Percentiles rank a stretch among this genome's conserved stretches.
phyloP scores from a whole-genome alignment of 1,284 basidiomycete genomes.

The Heterobasidion occidentale region DNA sequence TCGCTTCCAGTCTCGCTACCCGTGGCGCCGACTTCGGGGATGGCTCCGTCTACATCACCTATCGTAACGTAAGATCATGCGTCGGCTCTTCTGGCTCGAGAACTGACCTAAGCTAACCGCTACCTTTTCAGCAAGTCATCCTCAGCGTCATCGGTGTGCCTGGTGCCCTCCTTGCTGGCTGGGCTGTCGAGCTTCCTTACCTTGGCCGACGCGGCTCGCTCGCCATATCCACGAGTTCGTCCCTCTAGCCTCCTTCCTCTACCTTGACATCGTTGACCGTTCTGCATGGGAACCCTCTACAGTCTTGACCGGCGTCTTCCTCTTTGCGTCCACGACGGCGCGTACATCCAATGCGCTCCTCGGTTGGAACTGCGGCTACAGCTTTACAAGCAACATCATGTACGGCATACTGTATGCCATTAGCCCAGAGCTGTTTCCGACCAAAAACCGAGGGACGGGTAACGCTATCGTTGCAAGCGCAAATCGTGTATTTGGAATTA shows the following conservation, averaged over 20 bases:
- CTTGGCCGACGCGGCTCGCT: slow-evolving; percentile 60
- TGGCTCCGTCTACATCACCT: slow-evolving; percentile 54
- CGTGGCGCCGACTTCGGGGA: slow-evolving; percentile 60
- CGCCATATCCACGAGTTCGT: slow-evolving; percentile 45
- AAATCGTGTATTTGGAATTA: slow-evolving; percentile 57
- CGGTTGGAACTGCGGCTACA: slow-evolving; percentile 69
- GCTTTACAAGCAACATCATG: slow-evolving; percentile 61
- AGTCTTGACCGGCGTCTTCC: slow-evolving; percentile 61
- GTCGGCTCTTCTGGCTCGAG: not conserved
- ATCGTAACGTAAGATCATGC: slow-evolving; percentile 47
- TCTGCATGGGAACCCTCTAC: not conserved
- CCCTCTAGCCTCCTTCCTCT: not conserved
- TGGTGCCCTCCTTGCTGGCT: slow-evolving; percentile 55
- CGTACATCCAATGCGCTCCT: slow-evolving; percentile 53
- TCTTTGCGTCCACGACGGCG: slow-evolving; percentile 63
- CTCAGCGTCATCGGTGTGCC: slow-evolving; percentile 62
- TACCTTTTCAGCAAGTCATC: slow-evolving; percentile 45
- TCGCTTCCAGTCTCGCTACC: slow-evolving; percentile 35
- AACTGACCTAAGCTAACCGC: slow-evolving; percentile 1
- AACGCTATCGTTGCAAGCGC: slow-evolving; percentile 58
- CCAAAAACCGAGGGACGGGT: slow-evolving; percentile 66
- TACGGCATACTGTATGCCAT: slow-evolving; percentile 66
- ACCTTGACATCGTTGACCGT: not conserved
- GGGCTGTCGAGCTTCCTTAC: slow-evolving; percentile 48
- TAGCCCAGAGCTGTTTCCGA: slow-evolving; percentile 64